Conservation (phyloP, 768 basidiomycete species). For the Boletus rubescentipes region DNA sequence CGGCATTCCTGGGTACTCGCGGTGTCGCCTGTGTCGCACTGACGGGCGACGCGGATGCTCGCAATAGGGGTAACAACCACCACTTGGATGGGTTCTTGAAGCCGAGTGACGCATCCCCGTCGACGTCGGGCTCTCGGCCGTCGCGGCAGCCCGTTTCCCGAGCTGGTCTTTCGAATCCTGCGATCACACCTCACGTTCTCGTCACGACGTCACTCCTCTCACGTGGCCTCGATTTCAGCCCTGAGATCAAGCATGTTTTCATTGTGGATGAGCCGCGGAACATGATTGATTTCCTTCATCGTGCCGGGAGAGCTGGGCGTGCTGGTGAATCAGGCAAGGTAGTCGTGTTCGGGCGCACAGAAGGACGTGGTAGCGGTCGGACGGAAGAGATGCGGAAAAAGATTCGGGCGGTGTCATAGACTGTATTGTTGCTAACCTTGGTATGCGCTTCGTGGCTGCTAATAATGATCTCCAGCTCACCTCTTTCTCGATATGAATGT, state of each 20-base stretch:
- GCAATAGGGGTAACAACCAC: conserved; percentile 68
- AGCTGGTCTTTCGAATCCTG: conserved; percentile 20
- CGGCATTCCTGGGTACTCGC: conserved; percentile 54
- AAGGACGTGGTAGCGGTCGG: conserved; percentile 58
- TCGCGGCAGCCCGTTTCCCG: conserved; percentile 5
- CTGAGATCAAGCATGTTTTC: conserved; percentile 76
- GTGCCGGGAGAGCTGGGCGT: conserved; percentile 81
- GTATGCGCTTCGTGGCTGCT: not conserved
- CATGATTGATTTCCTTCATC: conserved; percentile 89
- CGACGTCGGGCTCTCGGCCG: not conserved
- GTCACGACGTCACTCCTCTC: conserved; percentile 91
- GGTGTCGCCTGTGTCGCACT: conserved; percentile 64
- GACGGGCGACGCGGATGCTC: conserved; percentile 57
- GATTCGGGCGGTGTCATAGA: conserved; percentile 40
- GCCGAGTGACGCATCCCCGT: not conserved
- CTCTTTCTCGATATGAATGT: not conserved
- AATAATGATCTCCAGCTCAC: not conserved
- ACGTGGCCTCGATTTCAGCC: conserved; percentile 85
- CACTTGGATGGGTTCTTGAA: conserved; percentile 76
- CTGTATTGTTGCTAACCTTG: not conserved
- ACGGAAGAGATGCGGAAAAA: conserved; percentile 51
- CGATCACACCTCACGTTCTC: conserved; percentile 60
- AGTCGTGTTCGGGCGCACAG: conserved; percentile 71
- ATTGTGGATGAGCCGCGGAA: conserved; percentile 87
- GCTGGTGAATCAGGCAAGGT: conserved; percentile 72